Base-by-base conservation (phyloP, 495 filamentous ascomycete genomes). In the Annulohypoxylon maeteangense region DNA sequence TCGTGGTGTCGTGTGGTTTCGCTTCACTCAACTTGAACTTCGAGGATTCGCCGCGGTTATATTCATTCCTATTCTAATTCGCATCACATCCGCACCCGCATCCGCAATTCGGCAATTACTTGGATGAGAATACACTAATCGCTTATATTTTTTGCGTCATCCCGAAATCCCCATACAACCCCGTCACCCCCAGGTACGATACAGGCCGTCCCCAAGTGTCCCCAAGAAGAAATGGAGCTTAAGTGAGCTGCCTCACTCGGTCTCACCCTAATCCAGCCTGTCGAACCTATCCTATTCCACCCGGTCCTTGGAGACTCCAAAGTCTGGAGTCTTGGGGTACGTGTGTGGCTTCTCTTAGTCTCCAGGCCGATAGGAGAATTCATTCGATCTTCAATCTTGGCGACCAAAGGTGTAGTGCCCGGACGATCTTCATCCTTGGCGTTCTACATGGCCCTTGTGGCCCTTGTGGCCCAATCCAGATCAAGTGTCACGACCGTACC, bases 231-330 rank as follows among this genome's bases (percentile, higher is more conserved):
- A 29, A 47, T 25, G 31, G 48, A 70, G 66, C 61, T 68, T 53
- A 51, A 73, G 64, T 55, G 66, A 74, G 66, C 62, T 74, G 66
- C 71, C 71, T 70, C 65, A 69, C 65, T 68, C 65, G 70, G 65
- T 5, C 40, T 44, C 40, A 40, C 36, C 36, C 12, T 40, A 40
- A 40, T 40, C 36, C n/a, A 12, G 12, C 40, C 40, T 44, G 20
- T 44, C 40, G 3, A 29, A 29, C 6, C 27, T 29, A 29, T 29
- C 65, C 60, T 34, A 27, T 63, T 12, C 40, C 44, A 40, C 42
- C 45, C 32, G 23, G 18, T 12, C 45, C 45, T 25, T 48, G 45
- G 45, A 48, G 20, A 18, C 44, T 47, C 20, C 45, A 48, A 48
- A 51, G 47, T 51, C 47, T 25, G 45, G 45, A 48, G 18, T 25